phyloP scores from a whole-genome alignment of 1,284 basidiomycete species.

The Wallemia hederae region DNA sequence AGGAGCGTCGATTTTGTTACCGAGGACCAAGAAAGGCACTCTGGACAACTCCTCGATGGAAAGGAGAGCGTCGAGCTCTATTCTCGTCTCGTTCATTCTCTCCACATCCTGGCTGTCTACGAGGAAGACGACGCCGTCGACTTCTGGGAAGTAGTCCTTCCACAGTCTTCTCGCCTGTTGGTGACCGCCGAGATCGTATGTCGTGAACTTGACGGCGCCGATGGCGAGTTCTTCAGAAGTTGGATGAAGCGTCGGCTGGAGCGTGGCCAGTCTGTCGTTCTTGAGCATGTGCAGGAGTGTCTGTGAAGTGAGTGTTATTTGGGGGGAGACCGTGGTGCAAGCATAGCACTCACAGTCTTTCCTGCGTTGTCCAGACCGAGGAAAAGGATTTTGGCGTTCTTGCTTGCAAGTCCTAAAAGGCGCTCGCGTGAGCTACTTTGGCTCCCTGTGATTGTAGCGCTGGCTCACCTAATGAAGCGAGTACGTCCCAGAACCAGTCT shows the following conservation, averaged over 20 bases:
- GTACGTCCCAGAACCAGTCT: constrained; percentile 85
- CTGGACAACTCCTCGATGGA: constrained; percentile 79
- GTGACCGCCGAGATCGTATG: constrained; percentile 94
- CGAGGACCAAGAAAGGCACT: constrained; percentile 93
- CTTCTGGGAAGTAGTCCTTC: constrained; percentile 99
- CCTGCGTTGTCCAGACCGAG: constrained; percentile 95
- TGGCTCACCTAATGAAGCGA: constrained; percentile 52
- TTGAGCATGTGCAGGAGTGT: constrained; percentile 98
- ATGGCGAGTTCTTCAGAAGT: constrained; percentile 97
- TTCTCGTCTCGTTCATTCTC: constrained; percentile 83
- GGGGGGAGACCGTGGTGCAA: too few species aligned
- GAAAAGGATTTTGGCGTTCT: constrained; percentile 99
- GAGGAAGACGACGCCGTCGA: constrained; percentile 94
- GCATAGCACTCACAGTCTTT: constrained; percentile 59
- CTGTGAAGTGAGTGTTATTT: constrained; percentile 20
- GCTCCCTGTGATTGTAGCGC: constrained; percentile 1
- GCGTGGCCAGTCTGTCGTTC: constrained; percentile 88
- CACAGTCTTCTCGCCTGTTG: constrained; percentile 91
- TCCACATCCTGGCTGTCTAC: constrained; percentile 92
- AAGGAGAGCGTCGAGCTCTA: constrained; percentile 80
- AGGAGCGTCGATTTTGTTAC: constrained; percentile 98
- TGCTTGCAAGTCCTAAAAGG: constrained; percentile 59
- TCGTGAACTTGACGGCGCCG: constrained; percentile 96
- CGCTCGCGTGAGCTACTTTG: constrained; percentile 1
- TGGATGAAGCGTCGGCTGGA: constrained; percentile 98